A percentile compares a stretch with the other conserved stretches of the same genome.
phyloP scores from a whole-genome alignment of 331 rosid species.

The Prunus yedoensis region DNA sequence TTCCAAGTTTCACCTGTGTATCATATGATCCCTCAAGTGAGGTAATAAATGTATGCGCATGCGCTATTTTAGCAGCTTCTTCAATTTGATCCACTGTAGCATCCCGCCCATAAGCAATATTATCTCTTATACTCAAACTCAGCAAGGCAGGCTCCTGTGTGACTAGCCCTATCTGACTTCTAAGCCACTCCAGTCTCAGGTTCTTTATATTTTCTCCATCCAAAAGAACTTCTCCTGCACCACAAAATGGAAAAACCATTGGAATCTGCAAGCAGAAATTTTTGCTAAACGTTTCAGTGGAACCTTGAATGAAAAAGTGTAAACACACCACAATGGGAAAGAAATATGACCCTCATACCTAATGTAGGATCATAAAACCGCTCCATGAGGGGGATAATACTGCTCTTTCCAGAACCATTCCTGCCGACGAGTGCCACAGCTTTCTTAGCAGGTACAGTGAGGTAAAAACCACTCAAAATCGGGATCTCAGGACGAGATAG shows the following conservation, averaged over 20 bases:
- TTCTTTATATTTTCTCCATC: constrained; percentile 97
- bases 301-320: constrained; percentile 25
- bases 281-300: constrained; percentile 4
- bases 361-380: constrained; percentile 97
- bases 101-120: constrained; percentile 98
- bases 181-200: constrained; percentile 88
- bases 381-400: constrained; percentile 99
- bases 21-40: constrained; percentile 77
- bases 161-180: constrained; percentile 97
- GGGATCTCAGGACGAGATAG: constrained; percentile 99
- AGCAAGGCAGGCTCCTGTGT: constrained; percentile 99
- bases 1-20: constrained; percentile 74
- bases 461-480: constrained; percentile 96
- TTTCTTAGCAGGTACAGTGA: constrained; percentile 99
- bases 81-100: constrained; percentile 88
- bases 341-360: constrained; percentile 46
- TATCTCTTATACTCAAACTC: constrained; percentile 95
- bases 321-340: neutral
- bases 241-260: constrained; percentile 38
- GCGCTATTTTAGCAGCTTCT: constrained; percentile 99
- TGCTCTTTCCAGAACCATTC: constrained; percentile 99
- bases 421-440: constrained; percentile 99
- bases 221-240: constrained; percentile 99
- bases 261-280: constrained; percentile 30
- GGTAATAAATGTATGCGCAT: constrained; percentile 97